Evolutionary conservation across 148 eudicot genomes (phyloP).

Genomic region (Rhododendron henanense): DNA sequence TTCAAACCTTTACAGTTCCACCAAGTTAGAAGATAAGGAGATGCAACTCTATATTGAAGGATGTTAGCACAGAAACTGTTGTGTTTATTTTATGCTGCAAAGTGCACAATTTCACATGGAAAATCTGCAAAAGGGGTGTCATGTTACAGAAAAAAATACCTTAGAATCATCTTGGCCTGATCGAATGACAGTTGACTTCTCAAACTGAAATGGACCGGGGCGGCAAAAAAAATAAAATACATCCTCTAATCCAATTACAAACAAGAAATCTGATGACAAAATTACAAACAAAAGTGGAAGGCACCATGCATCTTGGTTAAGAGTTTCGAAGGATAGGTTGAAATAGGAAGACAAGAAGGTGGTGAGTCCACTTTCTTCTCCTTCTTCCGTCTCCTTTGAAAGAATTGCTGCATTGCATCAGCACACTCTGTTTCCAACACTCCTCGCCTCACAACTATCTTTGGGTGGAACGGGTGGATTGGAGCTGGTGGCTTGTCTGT

Average conservation of each 20-base stretch:
- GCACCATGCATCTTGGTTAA: slow-evolving; percentile 59
- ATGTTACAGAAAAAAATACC: not conserved
- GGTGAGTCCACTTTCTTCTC: slow-evolving; percentile 37
- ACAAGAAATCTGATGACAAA: slow-evolving; percentile 6
- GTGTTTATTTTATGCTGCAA: not conserved
- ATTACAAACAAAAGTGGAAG: slow-evolving; percentile 46
- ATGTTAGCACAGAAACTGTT: not conserved
- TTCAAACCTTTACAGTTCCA: not conserved
- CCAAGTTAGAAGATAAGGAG: not conserved
- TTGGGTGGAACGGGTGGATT: slow-evolving; percentile 87
- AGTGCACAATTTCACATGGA: not conserved
- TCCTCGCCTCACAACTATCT: slow-evolving; percentile 65
- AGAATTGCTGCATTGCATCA: slow-evolving; percentile 85
- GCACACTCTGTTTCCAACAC: slow-evolving; percentile 73
- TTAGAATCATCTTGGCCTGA: not conserved
- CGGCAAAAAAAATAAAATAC: not conserved
- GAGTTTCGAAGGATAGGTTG: slow-evolving; percentile 48
- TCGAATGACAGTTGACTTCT: not conserved
- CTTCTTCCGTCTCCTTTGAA: slow-evolving; percentile 65
- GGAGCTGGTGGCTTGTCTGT: slow-evolving; percentile 72
- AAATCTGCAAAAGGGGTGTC: not conserved
- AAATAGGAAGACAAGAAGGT: slow-evolving; percentile 49
- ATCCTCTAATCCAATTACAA: slow-evolving; percentile 18
- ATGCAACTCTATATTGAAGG: not conserved
- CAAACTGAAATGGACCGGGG: not conserved